A percentile compares a stretch with the other conserved stretches of the same genome.
Conservation (phyloP, 139 green algal genomes). For the Chlorella ohadii region DNA sequence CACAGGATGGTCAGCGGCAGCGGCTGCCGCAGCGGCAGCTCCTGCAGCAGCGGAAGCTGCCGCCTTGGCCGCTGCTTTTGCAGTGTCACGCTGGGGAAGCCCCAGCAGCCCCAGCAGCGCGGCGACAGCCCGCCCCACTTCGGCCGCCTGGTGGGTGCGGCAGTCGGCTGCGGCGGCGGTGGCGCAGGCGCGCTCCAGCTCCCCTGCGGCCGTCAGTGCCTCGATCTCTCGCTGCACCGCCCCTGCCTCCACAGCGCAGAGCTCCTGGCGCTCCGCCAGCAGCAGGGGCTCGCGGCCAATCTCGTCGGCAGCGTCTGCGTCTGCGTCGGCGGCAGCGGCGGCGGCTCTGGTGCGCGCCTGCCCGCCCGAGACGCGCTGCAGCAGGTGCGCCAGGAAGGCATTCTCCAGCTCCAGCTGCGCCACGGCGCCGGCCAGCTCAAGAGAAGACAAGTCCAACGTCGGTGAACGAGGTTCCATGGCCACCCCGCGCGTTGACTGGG, state of each 20-base stretch:
- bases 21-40: neutral
- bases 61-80: neutral
- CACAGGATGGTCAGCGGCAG: neutral
- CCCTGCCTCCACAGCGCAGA: neutral
- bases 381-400: neutral
- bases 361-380: neutral
- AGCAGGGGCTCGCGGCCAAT: neutral
- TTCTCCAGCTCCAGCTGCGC: neutral
- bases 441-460: too few relatives aligned
- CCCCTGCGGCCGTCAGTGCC: neutral
- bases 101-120: neutral
- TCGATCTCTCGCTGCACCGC: neutral
- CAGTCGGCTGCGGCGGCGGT: neutral
- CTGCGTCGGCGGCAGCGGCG: neutral
- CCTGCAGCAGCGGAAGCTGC: neutral
- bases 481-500: too few relatives aligned
- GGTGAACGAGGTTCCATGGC: too few relatives aligned
- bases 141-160: neutral
- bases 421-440: too few relatives aligned
- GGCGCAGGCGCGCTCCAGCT: constrained; percentile 11
- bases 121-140: neutral
- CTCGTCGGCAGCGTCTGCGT: neutral
- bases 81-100: neutral
- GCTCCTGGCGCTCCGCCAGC: constrained; percentile 21
- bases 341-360: neutral